Evolutionary conservation across 495 filamentous ascomycete species (phyloP).

Genomic region (Penicillium nucicola): DNA sequence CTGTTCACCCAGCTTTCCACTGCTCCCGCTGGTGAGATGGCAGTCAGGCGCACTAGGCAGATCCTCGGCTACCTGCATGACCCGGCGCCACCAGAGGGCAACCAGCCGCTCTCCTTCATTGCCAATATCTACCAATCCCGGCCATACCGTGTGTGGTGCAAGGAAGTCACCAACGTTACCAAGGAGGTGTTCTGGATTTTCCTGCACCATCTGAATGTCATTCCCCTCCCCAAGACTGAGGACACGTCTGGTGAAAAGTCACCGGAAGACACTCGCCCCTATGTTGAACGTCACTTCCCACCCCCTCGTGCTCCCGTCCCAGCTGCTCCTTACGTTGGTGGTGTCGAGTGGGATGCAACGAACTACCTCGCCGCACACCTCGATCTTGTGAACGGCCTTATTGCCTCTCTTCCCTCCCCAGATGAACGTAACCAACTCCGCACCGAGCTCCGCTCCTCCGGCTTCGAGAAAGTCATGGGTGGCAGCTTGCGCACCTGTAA

Average conservation of each 20-base stretch:
- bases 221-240: slow-evolving; percentile 50
- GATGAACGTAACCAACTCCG: slow-evolving; percentile 78
- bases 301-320: slow-evolving; percentile 85
- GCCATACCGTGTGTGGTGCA: slow-evolving; percentile 91
- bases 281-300: slow-evolving; percentile 69
- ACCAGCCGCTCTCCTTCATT: slow-evolving; percentile 79
- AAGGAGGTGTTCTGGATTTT: slow-evolving; percentile 99
- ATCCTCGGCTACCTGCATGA: slow-evolving; percentile 80
- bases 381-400: slow-evolving; percentile 85
- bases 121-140: slow-evolving; percentile 81
- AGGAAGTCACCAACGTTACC: slow-evolving; percentile 85
- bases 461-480: slow-evolving; percentile 90
- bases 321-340: slow-evolving; percentile 93
- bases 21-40: slow-evolving; percentile 46
- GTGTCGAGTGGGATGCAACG: slow-evolving; percentile 98
- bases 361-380: slow-evolving; percentile 92
- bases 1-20: slow-evolving; percentile 79
- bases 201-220: slow-evolving; percentile 85
- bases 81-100: slow-evolving; percentile 69
- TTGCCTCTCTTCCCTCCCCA: slow-evolving; percentile 73
- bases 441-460: slow-evolving; percentile 71
- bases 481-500: slow-evolving; percentile 84
- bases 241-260: slow-evolving; percentile 23
- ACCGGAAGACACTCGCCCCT: slow-evolving; percentile 10
- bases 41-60: slow-evolving; percentile 55